Evolutionary conservation across 257 asterid species (phyloP).

Genomic region (Fraxinus quadrangulata): DNA sequence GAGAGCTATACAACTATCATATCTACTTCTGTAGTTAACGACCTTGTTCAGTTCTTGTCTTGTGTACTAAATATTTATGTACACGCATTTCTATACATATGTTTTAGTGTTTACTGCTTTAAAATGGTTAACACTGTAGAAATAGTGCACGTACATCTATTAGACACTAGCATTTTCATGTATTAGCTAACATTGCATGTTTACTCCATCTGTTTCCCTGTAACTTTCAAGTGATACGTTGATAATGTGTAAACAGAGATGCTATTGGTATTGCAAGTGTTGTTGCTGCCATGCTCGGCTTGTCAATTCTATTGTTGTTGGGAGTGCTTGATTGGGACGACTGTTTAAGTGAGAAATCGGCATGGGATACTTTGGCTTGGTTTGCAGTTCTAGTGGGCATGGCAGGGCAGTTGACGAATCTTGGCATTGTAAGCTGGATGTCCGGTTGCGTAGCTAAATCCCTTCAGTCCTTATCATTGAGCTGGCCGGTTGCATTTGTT

Average conservation of each 20-base stretch:
- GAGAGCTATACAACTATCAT: not conserved
- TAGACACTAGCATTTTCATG: not conserved
- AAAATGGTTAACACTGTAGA: not conserved
- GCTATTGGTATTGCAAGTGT: conserved; percentile 88
- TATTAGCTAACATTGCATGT: not conserved
- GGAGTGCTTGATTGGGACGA: conserved; percentile 96
- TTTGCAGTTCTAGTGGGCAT: conserved; percentile 94
- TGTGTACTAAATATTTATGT: not conserved
- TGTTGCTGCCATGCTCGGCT: conserved; percentile 97
- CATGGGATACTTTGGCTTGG: conserved; percentile 99
- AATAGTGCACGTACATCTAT: not conserved
- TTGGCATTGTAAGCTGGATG: conserved; percentile 91
- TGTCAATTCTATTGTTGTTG: conserved; percentile 67
- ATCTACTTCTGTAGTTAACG: not conserved
- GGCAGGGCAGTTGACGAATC: conserved; percentile 88
- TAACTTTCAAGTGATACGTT: conserved; percentile 10
- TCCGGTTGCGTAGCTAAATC: conserved; percentile 70
- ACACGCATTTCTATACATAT: not conserved
- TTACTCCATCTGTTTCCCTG: not conserved
- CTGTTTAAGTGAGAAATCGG: conserved; percentile 89
- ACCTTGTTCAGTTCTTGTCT: not conserved
- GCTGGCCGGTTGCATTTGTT: conserved; percentile 92
- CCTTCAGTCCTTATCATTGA: conserved; percentile 69
- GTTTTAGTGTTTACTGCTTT: not conserved
- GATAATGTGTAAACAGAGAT: conserved; percentile 54